Evolutionary conservation across 345 rosid species (phyloP), one percentile per base, ranked within the genome.

Genomic region (Gossypioides kirkii): DNA sequence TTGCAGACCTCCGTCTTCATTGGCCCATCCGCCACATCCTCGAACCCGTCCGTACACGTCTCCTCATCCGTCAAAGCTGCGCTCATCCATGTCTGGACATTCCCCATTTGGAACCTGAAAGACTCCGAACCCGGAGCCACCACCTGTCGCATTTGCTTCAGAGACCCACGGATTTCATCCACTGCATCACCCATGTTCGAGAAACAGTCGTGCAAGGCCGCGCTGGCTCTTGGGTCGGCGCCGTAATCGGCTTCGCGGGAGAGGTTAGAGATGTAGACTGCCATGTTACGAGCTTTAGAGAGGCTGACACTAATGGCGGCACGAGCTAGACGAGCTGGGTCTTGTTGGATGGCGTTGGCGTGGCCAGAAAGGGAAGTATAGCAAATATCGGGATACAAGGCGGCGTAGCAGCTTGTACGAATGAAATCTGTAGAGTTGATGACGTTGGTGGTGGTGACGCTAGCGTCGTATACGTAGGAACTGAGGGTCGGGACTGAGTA

Each of bases 51-150:
- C 49, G 87, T 84, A 43, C 98, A 94, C 32, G 94, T 90, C 62
- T 94, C 94, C 84, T 88, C 87, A 62, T 94, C 88, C 23, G 96
- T 91, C 81, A 94, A 66, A 10, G 97, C 94, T 0, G 98, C 91
- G 82, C 98, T 94, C 87, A 94, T 90, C 98, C 98, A 94, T 59
- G 96, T 94, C 82, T 90, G 84, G 28, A 94, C 96, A 76, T 94
- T 93, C 52, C 94, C 87, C 87, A 93, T 84, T 77, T 82, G 87
- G 79, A 91, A 93, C 82, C 84, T 74, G 71, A 91, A 88, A 49
- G 84, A 68, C 72, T 84, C 84, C 20, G 80, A 77, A 55, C 61
- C 87, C 81, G 1, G 81, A 74, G 17, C 53, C 72, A 41, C 82
- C 13, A 86, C 75, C 79, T 81, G 83, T 4, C 86, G 73, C 82